These are phyloP conservation scores for Lecanicillium sp. DNA, from an alignment of 2,329 filamentous ascomycete species.

Conservation along the genomic window DNA sequence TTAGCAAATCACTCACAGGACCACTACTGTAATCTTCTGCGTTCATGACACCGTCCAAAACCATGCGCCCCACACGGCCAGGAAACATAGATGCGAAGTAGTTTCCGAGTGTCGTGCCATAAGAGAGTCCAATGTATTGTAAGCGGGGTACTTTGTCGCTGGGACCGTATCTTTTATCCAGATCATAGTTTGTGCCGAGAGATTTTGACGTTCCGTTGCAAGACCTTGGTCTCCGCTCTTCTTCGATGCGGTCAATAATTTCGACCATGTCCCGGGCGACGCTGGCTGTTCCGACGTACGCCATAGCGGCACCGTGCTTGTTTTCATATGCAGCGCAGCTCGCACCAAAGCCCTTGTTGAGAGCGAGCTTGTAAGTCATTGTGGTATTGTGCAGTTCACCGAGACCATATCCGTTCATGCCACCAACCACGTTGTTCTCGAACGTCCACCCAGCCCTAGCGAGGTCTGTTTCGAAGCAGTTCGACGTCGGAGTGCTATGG, in stretches of 20 bases:
- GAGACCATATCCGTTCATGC: neutral
- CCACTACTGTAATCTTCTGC: conserved; percentile 29
- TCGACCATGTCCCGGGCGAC: conserved; percentile 39
- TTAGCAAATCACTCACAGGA: conserved; percentile 21
- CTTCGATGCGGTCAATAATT: conserved; percentile 35
- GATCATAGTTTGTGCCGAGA: conserved; percentile 14
- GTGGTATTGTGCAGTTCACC: neutral
- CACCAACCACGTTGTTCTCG: neutral
- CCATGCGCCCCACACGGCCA: conserved; percentile 32
- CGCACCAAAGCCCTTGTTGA: neutral
- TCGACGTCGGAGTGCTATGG: conserved; percentile 23
- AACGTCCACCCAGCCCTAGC: neutral
- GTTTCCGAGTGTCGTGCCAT: conserved; percentile 31
- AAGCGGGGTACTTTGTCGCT: conserved; percentile 22
- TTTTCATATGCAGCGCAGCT: neutral
- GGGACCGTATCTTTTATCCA: neutral
- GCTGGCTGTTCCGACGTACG: conserved; percentile 29
- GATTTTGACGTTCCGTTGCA: neutral
- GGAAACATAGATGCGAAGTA: conserved; percentile 31
- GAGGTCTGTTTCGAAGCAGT: conserved; percentile 25
- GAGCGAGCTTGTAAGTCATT: neutral
- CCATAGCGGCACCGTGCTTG: conserved; percentile 11
- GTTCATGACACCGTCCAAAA: conserved; percentile 35
- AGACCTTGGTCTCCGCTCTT: conserved; percentile 18
- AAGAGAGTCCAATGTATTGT: conserved; percentile 46